These are phyloP conservation scores for Agrocybe praecox DNA, from an alignment of 768 basidiomycete species.

Conservation along the genomic window DNA sequence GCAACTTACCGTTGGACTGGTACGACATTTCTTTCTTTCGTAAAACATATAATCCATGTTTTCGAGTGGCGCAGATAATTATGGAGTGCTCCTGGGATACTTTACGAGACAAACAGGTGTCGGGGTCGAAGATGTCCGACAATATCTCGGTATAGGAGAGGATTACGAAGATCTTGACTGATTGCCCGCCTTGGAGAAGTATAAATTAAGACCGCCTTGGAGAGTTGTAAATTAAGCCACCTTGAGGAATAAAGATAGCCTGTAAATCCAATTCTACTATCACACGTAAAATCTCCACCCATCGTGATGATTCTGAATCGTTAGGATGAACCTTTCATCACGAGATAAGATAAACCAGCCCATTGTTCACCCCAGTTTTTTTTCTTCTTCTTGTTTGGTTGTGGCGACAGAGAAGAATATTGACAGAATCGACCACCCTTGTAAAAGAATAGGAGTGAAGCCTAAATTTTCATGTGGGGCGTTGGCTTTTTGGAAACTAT, in stretches of 20 bases:
- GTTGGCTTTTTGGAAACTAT: conserved; percentile 20
- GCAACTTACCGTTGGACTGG: conserved; percentile 90
- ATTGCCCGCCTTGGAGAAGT: not conserved
- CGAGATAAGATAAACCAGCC: conserved; percentile 13
- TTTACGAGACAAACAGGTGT: conserved; percentile 66
- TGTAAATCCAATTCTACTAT: conserved; percentile 16
- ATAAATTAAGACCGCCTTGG: not conserved
- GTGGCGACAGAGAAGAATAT: conserved; percentile 21
- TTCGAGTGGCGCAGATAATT: conserved; percentile 57
- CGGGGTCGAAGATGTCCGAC: conserved; percentile 63
- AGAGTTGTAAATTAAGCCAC: conserved; percentile 3
- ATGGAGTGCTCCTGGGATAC: conserved; percentile 61
- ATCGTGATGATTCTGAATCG: not conserved
- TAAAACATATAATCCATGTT: not conserved
- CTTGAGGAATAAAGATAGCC: not conserved
- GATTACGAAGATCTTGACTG: conserved; percentile 77
- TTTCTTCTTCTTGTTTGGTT: conserved; percentile 16
- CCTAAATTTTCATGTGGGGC: conserved; percentile 25
- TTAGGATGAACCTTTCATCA: not conserved
- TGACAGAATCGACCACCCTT: conserved; percentile 24
- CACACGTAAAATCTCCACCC: conserved; percentile 17
- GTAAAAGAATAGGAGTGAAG: conserved; percentile 20
- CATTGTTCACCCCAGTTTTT: conserved; percentile 24
- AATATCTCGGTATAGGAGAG: conserved; percentile 65
- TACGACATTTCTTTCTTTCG: conserved; percentile 34